These are phyloP conservation scores for Sistotremastrum niveocremeum DNA, from an alignment of 768 basidiomycete genomes.

Conservation along the genomic window DNA sequence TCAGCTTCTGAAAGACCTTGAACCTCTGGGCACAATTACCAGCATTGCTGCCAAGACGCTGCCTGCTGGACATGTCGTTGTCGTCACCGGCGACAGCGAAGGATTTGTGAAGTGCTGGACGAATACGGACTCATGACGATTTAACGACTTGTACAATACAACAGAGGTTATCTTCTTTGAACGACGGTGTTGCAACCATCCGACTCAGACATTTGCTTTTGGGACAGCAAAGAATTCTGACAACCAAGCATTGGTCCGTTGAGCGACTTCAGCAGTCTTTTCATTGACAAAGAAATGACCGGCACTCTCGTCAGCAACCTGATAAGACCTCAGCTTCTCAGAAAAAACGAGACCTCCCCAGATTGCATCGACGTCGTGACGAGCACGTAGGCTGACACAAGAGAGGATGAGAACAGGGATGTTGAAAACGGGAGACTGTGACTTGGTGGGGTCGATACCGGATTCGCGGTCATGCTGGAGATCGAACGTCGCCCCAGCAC, in stretches of 20 bases:
- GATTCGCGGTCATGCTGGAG: conserved; percentile 4
- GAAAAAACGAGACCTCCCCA: conserved; percentile 4
- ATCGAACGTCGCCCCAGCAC: conserved; percentile 9
- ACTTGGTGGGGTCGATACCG: conserved; percentile 4
- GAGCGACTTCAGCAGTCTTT: conserved; percentile 4
- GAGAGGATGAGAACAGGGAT: conserved; percentile 7
- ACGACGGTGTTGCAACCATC: no score
- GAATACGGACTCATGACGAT: no score
- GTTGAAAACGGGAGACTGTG: conserved; percentile 1
- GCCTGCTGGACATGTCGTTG: no score
- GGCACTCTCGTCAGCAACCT: conserved; percentile 3
- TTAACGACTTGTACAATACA: no score
- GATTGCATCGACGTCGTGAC: conserved; percentile 7
- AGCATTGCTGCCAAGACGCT: no score
- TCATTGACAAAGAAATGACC: conserved; percentile 10
- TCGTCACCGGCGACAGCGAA: no score
- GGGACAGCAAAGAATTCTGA: background rate
- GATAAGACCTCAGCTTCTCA: conserved; percentile 2
- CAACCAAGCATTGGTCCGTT: conserved; percentile 5
- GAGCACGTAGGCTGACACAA: conserved; percentile 7
- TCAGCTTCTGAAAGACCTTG: no score
- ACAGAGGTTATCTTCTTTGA: no score
- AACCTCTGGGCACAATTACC: no score
- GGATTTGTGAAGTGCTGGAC: no score
- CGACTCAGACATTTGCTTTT: no score